These are phyloP conservation scores for Drosera spatulata DNA, from an alignment of 179 eudicot species.

Conservation along the genomic window DNA sequence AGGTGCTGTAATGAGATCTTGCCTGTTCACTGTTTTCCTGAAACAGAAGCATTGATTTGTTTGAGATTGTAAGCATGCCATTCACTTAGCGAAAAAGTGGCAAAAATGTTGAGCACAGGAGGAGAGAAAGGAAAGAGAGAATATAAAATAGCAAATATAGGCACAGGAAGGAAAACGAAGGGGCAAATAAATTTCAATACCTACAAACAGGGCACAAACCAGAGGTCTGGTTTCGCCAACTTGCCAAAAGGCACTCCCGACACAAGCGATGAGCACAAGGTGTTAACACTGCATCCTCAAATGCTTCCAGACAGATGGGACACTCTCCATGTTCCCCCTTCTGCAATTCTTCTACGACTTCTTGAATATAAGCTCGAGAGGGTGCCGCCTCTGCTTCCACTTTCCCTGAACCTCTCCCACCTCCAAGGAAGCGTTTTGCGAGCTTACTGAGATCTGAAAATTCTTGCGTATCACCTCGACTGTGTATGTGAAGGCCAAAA, in stretches of 20 bases:
- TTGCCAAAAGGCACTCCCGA: conserved; percentile 91
- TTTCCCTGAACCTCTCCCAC: conserved; percentile 38
- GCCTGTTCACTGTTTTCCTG: conserved; percentile 67
- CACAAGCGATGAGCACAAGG: conserved; percentile 98
- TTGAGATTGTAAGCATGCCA: conserved; percentile 1
- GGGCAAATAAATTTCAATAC: conserved; percentile 18
- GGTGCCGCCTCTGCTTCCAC: conserved; percentile 55
- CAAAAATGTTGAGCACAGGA: not conserved
- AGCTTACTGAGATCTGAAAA: conserved; percentile 87
- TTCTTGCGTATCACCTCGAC: conserved; percentile 98
- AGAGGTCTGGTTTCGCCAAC: conserved; percentile 77
- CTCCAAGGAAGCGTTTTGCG: conserved; percentile 78
- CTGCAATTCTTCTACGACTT: conserved; percentile 83
- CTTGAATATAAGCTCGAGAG: conserved; percentile 84
- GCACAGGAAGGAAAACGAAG: not conserved
- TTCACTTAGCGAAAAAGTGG: not conserved
- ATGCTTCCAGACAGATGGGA: conserved; percentile 97
- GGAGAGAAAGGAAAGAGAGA: not conserved
- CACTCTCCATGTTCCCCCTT: conserved; percentile 98
- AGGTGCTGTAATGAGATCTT: conserved; percentile 92
- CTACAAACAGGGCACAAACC: conserved; percentile 99
- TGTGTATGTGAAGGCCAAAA: conserved; percentile 20
- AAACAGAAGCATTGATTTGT: conserved; percentile 5
- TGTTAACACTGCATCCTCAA: conserved; percentile 97
- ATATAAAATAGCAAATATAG: not conserved